A percentile compares a stretch with the other conserved stretches of the same genome.
Evolutionary conservation across 495 filamentous ascomycete genomes (phyloP).

Genomic region (Paragyromitra xinjiangensis): DNA sequence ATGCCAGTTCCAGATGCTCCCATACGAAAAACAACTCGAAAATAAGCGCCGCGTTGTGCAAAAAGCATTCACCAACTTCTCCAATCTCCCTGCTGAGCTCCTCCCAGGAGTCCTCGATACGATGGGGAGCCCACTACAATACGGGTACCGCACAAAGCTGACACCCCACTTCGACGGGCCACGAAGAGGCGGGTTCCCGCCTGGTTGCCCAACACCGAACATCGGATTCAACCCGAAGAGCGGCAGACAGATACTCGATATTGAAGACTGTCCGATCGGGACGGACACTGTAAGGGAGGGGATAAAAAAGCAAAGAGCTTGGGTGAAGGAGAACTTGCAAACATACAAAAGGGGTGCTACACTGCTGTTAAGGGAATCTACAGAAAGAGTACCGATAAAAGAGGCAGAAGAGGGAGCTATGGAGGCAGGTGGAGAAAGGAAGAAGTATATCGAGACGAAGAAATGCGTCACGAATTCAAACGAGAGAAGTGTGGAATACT

Average conservation of each 20-base stretch:
- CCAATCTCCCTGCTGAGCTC: slow-evolving; percentile 75
- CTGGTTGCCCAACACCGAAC: slow-evolving; percentile 67
- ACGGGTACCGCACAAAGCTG: slow-evolving; percentile 93
- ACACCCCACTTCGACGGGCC: slow-evolving; percentile 93
- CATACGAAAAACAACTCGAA: slow-evolving; percentile 82
- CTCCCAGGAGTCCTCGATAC: slow-evolving; percentile 82
- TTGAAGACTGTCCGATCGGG: slow-evolving; percentile 96
- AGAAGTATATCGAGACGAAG: slow-evolving; percentile 75
- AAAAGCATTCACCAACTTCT: slow-evolving; percentile 92
- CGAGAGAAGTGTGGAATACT: slow-evolving; percentile 80
- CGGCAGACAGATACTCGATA: slow-evolving; percentile 77
- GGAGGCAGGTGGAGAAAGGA: slow-evolving; percentile 34
- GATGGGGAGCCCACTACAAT: slow-evolving; percentile 87
- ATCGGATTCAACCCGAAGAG: slow-evolving; percentile 93
- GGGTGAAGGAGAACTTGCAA: slow-evolving; percentile 72
- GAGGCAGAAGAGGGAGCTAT: slow-evolving; percentile 38
- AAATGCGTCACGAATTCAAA: slow-evolving; percentile 86
- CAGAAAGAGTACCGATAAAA: slow-evolving; percentile 70
- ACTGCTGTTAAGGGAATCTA: slow-evolving; percentile 85
- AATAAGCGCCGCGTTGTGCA: slow-evolving; percentile 87
- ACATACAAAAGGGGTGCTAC: slow-evolving; percentile 85
- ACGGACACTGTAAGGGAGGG: slow-evolving; percentile 83
- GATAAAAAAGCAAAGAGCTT: slow-evolving; percentile 74
- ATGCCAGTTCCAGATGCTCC: slow-evolving; percentile 97
- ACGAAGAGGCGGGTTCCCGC: slow-evolving; percentile 50